A percentile compares a stretch with the other conserved stretches of the same genome.
Evolutionary conservation across 169 alveolate species (phyloP).

Genomic region (Cyclospora cayetanensis): DNA sequence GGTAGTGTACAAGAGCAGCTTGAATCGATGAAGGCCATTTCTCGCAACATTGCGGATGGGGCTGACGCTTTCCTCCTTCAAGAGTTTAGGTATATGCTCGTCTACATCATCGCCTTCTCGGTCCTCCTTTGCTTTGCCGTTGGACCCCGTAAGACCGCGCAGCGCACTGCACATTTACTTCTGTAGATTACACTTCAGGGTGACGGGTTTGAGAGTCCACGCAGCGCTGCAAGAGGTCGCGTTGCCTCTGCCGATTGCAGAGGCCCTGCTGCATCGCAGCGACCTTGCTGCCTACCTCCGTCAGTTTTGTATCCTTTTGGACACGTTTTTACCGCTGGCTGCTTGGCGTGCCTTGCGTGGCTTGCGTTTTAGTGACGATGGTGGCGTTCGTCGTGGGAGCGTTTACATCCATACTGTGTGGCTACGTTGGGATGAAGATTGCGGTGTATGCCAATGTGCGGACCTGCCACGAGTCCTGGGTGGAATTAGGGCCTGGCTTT

Average conservation of each 20-base stretch:
- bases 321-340: no score
- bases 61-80: conserved; percentile 90
- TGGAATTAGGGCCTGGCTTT: conserved; percentile 81
- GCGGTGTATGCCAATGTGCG: conserved; percentile 89
- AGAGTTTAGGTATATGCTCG: conserved; percentile 86
- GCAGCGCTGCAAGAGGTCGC: no score
- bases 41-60: conserved; percentile 86
- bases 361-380: conserved; percentile 82
- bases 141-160: conserved; percentile 3
- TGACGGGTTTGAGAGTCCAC: not conserved
- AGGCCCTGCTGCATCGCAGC: no score
- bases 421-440: conserved; percentile 90
- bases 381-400: conserved; percentile 89
- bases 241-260: no score
- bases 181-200: not conserved
- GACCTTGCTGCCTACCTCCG: no score
- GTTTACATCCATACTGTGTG: conserved; percentile 88
- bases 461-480: conserved; percentile 86
- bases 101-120: conserved; percentile 86
- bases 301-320: no score
- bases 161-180: no score
- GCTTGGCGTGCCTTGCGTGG: no score
- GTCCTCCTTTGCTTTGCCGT: conserved; percentile 73
- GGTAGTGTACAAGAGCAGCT: conserved; percentile 72
- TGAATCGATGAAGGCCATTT: conserved; percentile 80